Evolutionary conservation across 179 eudicot genomes (phyloP).

Genomic region (Vitellaria paradoxa): DNA sequence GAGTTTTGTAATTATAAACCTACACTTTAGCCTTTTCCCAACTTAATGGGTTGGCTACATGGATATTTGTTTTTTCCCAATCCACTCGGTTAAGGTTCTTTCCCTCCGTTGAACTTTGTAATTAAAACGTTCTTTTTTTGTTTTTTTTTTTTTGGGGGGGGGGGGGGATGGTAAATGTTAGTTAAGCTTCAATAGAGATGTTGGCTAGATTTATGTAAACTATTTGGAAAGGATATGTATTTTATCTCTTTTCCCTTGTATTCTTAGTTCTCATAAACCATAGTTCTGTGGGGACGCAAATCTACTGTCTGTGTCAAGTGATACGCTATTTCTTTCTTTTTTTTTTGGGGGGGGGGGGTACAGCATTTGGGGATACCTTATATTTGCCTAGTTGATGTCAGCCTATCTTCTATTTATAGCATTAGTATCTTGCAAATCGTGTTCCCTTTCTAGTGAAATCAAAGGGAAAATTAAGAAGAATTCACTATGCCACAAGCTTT

Average conservation of each 20-base stretch:
- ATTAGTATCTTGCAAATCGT: background rate
- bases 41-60: no score
- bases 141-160: no score
- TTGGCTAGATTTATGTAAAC: background rate
- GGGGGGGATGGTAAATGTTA: background rate
- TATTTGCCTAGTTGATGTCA: background rate
- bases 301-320: background rate
- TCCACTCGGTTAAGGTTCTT: no score
- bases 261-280: background rate
- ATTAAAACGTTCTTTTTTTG: no score
- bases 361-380: background rate
- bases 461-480: background rate
- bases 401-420: background rate
- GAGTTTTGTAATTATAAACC: background rate
- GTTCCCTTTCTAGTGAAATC: background rate
- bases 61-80: no score
- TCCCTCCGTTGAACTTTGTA: no score
- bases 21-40: no score
- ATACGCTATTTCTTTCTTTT: background rate
- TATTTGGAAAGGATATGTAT: background rate
- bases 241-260: no score
- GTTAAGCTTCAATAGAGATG: background rate
- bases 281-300: background rate
- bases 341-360: background rate
- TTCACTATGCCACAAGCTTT: background rate